Base-by-base conservation (phyloP, 2,329 filamentous ascomycete genomes). In the Penicillium nordicum region DNA sequence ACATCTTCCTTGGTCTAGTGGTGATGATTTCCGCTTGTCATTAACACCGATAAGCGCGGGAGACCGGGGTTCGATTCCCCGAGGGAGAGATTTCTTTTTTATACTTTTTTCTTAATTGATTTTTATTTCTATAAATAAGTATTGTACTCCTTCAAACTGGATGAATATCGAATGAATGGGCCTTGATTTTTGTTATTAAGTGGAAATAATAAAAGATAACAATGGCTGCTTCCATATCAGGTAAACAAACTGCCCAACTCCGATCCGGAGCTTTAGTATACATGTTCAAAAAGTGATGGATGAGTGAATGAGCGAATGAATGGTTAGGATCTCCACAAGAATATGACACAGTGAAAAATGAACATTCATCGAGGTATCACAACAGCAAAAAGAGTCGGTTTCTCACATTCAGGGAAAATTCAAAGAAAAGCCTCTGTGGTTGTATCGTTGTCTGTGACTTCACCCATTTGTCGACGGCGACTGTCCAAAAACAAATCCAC, bases 1-100 rank as follows among this genome's bases (percentile, higher is more conserved):
- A 11, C 30, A 55, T 66, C 64, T 66, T 66, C 64, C 64, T 66
- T 72, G 70, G 70, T 72, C 69, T 73, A 72, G 71, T 72, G 69
- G 70, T 72, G 69, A 72, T 72, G 70, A 72, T 72, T 68, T 72
- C 70, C 71, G 70, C 69, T 72, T 72, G 69, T 71, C 70, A 72
- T 58, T 63, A 67, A 58, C 4, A 62, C 60, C 43, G 57, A 62
- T 58, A 62, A 69, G 70, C 70, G 69, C 71, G 70, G 71, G 65
- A 69, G 70, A 70, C 71, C 70, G 67, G 67, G 67, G 69, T 72
- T 72, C 69, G 69, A 73, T 73, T 70, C 70, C 67, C 64, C 64
- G 63, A 66, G 69, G 68, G 70, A 69, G 66, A 66, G 65, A 69
- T 66, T 71, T 69, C 42, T 66, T 67, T 66, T 59, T 23, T 30